Evolutionary conservation across 257 asterid genomes (phyloP), one percentile per base, ranked within the genome.

Genomic region (Henckelia pumila): DNA sequence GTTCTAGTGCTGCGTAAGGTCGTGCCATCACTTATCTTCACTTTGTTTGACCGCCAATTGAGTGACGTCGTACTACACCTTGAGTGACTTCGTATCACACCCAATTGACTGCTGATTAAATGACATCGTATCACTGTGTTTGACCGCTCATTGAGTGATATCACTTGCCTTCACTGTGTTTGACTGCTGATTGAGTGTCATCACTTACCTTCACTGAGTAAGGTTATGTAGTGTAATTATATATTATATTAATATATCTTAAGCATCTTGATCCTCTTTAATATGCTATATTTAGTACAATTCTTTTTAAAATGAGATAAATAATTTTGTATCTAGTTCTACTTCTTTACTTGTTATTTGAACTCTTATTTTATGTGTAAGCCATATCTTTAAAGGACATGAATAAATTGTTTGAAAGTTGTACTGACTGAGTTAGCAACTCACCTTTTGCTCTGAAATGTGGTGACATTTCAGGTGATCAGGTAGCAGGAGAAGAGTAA

Each of bases 1-100:
- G 23, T 59, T 68, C 59, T 53, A 57, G 52, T 71, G 73, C 75
- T 66, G 61, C 56, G 47, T 22, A n/a, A 56, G 56, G 55, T 68
- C 58, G 40, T 73, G 77, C 58, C 64, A 55, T 60, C 44, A 40
- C 49, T 55, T 13, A 23, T 71, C 56, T 69, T 68, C 29, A 8
- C 53, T 40, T 10, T 64, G 58, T 61, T 44, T 8, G 33, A n/a
- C 20, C 61, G 16, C 22, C 35, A 64, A 64, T 53, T 59, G 20
- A 26, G 29, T 61, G 35, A 25, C 56, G 22, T 29, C 32, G 0
- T 29, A 29, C 4, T 5, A 29, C 32, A 29, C 32, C 32, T 53
- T 59, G 19, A 26, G 28, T 61, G 37, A 25, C 57, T 22, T 30
- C 35, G 8, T 30, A 30, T 30, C 35, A 30, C 35, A 30, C 35